Conservation (phyloP, 1,284 basidiomycete species). For the Pascua guehoae region DNA sequence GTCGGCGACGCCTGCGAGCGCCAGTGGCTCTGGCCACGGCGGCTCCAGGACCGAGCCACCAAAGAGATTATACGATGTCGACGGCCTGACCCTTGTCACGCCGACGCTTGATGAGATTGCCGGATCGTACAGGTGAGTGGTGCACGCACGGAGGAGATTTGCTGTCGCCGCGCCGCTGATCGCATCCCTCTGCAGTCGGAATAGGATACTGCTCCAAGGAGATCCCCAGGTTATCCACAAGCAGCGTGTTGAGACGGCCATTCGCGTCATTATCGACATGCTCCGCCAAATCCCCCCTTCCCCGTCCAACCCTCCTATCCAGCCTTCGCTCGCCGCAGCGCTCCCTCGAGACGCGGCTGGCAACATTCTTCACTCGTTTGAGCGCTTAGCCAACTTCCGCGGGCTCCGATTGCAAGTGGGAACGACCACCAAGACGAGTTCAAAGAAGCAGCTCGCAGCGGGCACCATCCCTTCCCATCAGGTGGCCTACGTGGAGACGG, state of each 20-base stretch:
- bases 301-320: constrained; percentile 19
- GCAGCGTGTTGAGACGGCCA: constrained; percentile 46
- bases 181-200: constrained; percentile 20
- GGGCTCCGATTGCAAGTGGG: constrained; percentile 38
- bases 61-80: constrained; percentile 36
- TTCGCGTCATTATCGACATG: constrained; percentile 44
- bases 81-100: constrained; percentile 22
- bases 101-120: constrained; percentile 31
- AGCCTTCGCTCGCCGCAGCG: constrained; percentile 18
- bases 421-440: constrained; percentile 41
- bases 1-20: constrained; percentile 2
- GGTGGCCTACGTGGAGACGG: constrained; percentile 42
- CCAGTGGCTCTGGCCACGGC: constrained; percentile 25
- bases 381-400: constrained; percentile 38
- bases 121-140: constrained; percentile 17
- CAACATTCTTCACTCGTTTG: constrained; percentile 32
- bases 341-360: constrained; percentile 30
- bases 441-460: constrained; percentile 44
- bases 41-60: constrained; percentile 41
- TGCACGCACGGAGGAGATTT: not conserved
- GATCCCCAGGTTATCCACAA: constrained; percentile 44
- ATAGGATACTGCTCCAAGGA: constrained; percentile 39
- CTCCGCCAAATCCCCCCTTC: constrained; percentile 35
- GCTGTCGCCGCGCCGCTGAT: constrained; percentile 8
- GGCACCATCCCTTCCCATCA: constrained; percentile 37